Evolutionary conservation across 2,329 filamentous ascomycete species (phyloP), one percentile per base, ranked within the genome.

Genomic region (Colletotrichum sp.): DNA sequence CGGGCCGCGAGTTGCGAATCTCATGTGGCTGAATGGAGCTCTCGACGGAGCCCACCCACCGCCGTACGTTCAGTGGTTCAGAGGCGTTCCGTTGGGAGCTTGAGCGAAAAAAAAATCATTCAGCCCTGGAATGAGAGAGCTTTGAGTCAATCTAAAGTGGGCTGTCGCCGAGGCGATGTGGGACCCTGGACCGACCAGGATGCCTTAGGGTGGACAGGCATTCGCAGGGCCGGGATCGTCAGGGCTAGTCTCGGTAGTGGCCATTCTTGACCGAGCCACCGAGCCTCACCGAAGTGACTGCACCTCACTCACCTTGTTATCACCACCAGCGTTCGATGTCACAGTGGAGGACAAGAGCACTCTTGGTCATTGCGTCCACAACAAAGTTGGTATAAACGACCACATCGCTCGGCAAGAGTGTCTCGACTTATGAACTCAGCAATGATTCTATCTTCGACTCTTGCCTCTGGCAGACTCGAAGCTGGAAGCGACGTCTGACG

Each of bases 111-210:
- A 48, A 52, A 52, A 52, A 7, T 7, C n/a, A 21, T 52, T 52
- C 43, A 52, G 43, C 43, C 43, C 43, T 52, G n/a, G 43, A 21
- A 10, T 10, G n/a, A 21, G 43, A 52, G 43, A 7, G n/a, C 43
- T 52, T 69, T 52, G 68, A 70, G 34, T 70, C 68, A 70, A 70
- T 70, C 39, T 70, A 7, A 48, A 28, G 57, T 70, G 68, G 57
- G 36, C 28, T 30, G 55, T 70, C 26, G 59, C 36, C 57, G n/a
- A 59, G 68, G 21, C 68, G 57, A 70, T 63, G 68, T 70, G 68
- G 68, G 57, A 52, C 43, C n/a, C 43, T 36, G 52, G 67, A 60
- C 32, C 67, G 67, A 69, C 24, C 32, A 55, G 59, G 32, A 52
- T 52, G 43, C 43, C 43, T 52, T 52, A 52, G 43, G 43, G 43